Evolutionary conservation across 2,329 filamentous ascomycete species (phyloP), one percentile per base, ranked within the genome.

Genomic region (Akanthomyces lecanii): DNA sequence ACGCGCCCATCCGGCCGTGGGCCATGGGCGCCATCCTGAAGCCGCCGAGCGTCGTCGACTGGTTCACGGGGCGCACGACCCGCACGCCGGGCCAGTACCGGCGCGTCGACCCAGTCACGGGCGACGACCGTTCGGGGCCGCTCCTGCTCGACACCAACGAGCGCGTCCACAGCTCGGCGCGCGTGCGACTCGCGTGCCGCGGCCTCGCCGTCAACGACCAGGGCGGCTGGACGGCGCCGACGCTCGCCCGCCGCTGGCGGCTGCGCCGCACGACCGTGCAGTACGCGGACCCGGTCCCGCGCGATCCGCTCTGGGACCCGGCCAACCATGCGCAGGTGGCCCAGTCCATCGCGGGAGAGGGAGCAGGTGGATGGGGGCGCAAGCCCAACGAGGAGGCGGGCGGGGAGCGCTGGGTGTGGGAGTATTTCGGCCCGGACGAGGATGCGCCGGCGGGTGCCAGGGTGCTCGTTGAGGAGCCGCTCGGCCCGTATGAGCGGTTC

Each of bases 71-170:
- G 47, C 70, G 73, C 38, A 76, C 77, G 4, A 71, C 73, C 40
- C 76, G 81, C 56, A 78, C 77, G 3, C 82, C 82, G 0, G 82
- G 81, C 3, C 68, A 79, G 66, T 83, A 83, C 72, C 77, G 73
- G 53, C 78, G 77, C 64, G 72, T 76, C 18, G 74, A 82, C 60
- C 74, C 77, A 2, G 71, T 74, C 52, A 77, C 75, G 1, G 76
- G 77, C 10, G 69, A 68, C 14, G 68, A 71, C 38, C 71, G 72
- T 47, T 4, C n/a, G 25, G 66, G 69, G 1, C 71, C 72, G 10
- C 82, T 77, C 63, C 76, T 85, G 30, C 69, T 78, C 58, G 77
- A 81, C 64, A 85, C 83, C 11, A 82, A 84, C 67, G 83, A 85
- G 70, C 77, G 79, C 10, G 78, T 85, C 40, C 83, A 85, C 69